Evolutionary conservation across 768 basidiomycete species (phyloP).

Genomic region (Tremella yokohamensis): DNA sequence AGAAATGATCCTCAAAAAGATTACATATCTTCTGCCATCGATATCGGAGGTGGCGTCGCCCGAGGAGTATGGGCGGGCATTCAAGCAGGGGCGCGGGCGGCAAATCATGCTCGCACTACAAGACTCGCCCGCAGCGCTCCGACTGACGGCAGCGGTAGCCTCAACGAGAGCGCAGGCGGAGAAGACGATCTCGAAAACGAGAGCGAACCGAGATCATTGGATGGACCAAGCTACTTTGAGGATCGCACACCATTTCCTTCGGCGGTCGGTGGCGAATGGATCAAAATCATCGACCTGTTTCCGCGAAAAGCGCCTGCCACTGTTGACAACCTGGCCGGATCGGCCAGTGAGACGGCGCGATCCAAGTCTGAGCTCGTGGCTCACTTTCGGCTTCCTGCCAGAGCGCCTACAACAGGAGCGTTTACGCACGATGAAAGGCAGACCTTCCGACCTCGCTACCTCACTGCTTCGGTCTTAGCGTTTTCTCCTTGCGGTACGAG

Average conservation of each 20-base stretch:
- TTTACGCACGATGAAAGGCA: too few species aligned
- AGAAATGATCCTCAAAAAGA: not conserved
- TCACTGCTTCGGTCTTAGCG: slow-evolving; percentile 8
- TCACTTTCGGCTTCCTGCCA: slow-evolving; percentile 37
- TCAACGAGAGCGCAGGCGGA: slow-evolving; percentile 12
- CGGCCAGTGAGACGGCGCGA: not conserved
- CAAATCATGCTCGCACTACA: slow-evolving; percentile 22
- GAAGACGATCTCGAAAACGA: slow-evolving; percentile 20
- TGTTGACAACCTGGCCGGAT: not conserved
- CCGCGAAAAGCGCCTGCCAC: slow-evolving; percentile 7
- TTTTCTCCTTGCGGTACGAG: slow-evolving; percentile 35
- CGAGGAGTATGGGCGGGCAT: slow-evolving; percentile 46
- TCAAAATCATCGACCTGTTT: slow-evolving; percentile 40
- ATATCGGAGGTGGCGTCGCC: slow-evolving; percentile 41
- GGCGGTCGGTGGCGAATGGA: slow-evolving; percentile 27
- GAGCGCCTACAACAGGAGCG: too few species aligned
- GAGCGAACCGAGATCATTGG: slow-evolving; percentile 18
- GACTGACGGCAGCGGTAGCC: slow-evolving; percentile 11
- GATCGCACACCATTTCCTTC: slow-evolving; percentile 7
- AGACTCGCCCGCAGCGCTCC: slow-evolving; percentile 39
- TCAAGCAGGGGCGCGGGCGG: slow-evolving; percentile 42
- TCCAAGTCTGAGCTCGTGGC: slow-evolving; percentile 19
- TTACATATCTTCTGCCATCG: slow-evolving; percentile 31
- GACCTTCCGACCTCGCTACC: too few species aligned
- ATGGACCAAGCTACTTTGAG: slow-evolving; percentile 17